A percentile compares a stretch with the other conserved stretches of the same genome.
Conservation (phyloP, 352 stramenopile species). For the Globisporangium nagaii region DNA sequence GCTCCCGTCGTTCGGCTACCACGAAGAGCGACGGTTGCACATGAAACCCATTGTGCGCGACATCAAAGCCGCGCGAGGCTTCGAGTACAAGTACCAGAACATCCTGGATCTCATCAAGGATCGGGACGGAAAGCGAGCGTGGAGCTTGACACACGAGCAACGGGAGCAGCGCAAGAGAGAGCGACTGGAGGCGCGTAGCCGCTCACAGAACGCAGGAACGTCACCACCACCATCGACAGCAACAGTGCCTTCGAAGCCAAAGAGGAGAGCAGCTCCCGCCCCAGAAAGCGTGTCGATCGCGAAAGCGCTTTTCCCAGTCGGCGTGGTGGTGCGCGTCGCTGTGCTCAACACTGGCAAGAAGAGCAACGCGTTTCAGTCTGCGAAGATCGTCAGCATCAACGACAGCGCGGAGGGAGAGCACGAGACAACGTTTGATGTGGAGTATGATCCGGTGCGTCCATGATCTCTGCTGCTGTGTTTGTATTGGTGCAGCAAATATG, state of each 20-base stretch:
- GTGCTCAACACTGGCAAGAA: conserved; percentile 13
- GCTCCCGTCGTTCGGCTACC: conserved; percentile 44
- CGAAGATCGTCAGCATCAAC: conserved; percentile 28
- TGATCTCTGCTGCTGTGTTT: background rate
- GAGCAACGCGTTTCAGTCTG: conserved; percentile 13
- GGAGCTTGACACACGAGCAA: conserved; percentile 45
- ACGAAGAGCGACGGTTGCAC: conserved; percentile 30
- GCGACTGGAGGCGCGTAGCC: background rate
- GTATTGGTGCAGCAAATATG: background rate
- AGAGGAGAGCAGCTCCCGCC: background rate
- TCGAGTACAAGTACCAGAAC: conserved; percentile 67
- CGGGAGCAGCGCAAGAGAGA: conserved; percentile 12
- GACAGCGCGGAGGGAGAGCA: conserved; percentile 7
- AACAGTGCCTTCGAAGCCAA: no score
- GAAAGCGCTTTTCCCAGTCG: conserved; percentile 37
- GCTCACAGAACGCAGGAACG: background rate
- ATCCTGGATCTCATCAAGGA: conserved; percentile 70
- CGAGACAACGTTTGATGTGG: conserved; percentile 35
- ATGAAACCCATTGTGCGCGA: conserved; percentile 41
- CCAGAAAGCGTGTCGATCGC: conserved; percentile 20
- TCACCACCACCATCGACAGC: background rate
- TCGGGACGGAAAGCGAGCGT: conserved; percentile 48
- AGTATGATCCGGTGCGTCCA: conserved; percentile 31
- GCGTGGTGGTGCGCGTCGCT: conserved; percentile 26
- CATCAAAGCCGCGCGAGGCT: conserved; percentile 33